A percentile compares a stretch with the other conserved stretches of the same genome.
Conservation (phyloP, 805 yeast species). For the Metschnikowia matae region DNA sequence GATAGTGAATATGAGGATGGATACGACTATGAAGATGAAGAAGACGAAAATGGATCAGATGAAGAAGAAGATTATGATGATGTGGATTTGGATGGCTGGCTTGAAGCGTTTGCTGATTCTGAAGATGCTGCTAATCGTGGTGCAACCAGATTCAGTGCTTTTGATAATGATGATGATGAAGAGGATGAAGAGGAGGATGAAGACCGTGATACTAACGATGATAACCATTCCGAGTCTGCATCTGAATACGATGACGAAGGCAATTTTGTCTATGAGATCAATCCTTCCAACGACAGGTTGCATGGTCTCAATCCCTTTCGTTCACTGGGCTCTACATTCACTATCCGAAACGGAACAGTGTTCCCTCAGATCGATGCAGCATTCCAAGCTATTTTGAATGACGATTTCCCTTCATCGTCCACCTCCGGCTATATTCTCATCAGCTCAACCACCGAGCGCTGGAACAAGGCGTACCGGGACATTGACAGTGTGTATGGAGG, state of each 20-base stretch:
- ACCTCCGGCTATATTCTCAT: conserved; percentile 23
- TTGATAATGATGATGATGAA: conserved; percentile 16
- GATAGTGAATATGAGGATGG: conserved; percentile 19
- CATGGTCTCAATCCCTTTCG: not conserved
- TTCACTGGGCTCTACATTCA: not conserved
- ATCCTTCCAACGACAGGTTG: not conserved
- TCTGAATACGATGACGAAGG: not conserved
- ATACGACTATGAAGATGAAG: conserved; percentile 24
- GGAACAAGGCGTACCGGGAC: conserved; percentile 46
- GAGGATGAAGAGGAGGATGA: conserved; percentile 13
- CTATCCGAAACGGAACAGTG: conserved; percentile 1
- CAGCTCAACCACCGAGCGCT: conserved; percentile 58
- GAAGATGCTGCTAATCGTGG: conserved; percentile 12
- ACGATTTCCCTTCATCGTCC: conserved; percentile 9
- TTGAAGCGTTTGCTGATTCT: conserved; percentile 34
- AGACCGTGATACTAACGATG: conserved; percentile 19
- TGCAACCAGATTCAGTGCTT: conserved; percentile 7
- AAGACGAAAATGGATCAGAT: conserved; percentile 25
- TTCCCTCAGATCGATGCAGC: conserved; percentile 24
- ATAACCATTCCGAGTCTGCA: conserved; percentile 9
- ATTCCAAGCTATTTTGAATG: conserved; percentile 18
- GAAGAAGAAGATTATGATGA: conserved; percentile 31
- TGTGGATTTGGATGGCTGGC: conserved; percentile 39
- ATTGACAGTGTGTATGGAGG: not conserved
- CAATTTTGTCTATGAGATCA: not conserved